A percentile compares a stretch with the other conserved stretches of the same genome.
Evolutionary conservation across 2,329 filamentous ascomycete genomes (phyloP).

Genomic region (Hirsutella minnesotensis): DNA sequence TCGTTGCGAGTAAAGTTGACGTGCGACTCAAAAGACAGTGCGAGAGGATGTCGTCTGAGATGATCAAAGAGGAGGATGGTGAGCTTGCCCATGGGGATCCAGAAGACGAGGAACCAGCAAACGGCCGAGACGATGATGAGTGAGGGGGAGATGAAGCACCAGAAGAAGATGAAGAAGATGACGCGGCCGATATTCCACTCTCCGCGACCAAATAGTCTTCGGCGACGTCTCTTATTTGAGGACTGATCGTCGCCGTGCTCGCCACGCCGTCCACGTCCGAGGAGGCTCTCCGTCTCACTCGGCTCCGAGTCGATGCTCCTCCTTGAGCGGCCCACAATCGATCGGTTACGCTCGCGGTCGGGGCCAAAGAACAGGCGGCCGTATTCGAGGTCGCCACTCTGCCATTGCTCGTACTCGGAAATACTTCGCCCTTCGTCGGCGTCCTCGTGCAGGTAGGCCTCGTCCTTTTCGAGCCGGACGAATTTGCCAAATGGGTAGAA

Average conservation of each 20-base stretch:
- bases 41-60: constrained; percentile 81
- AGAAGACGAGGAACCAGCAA: constrained; percentile 96
- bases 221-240: constrained; percentile 55
- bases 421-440: constrained; percentile 93
- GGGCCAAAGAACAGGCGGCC: constrained; percentile 94
- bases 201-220: constrained; percentile 71
- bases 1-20: constrained; percentile 59
- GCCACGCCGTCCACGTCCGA: constrained; percentile 49
- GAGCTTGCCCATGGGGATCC: constrained; percentile 96
- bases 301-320: constrained; percentile 76
- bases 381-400: constrained; percentile 92
- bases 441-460: constrained; percentile 88
- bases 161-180: constrained; percentile 94
- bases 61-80: constrained; percentile 85
- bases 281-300: constrained; percentile 79
- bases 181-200: constrained; percentile 93
- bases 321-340: constrained; percentile 74
- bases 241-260: constrained; percentile 28
- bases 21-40: constrained; percentile 86
- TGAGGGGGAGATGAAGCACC: constrained; percentile 77
- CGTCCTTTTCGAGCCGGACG: constrained; percentile 84
- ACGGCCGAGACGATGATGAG: constrained; percentile 76
- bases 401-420: constrained; percentile 98
- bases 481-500: constrained; percentile 97
- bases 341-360: constrained; percentile 54